These are phyloP conservation scores for Populus davidiana DNA, from an alignment of 345 rosid genomes.

Conservation along the genomic window DNA sequence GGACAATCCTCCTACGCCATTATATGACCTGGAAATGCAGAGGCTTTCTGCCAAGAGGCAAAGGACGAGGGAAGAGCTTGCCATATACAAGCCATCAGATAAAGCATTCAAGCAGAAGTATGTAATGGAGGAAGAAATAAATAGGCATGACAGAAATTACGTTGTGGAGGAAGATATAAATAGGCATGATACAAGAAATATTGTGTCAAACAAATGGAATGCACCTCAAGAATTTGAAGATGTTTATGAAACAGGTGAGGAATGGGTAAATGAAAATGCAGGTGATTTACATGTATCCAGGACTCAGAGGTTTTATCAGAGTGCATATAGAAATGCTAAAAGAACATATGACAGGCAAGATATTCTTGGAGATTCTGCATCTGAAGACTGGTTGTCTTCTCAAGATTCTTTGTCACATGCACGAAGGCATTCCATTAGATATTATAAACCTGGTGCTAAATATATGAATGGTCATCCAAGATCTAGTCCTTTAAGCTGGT, in stretches of 20 bases:
- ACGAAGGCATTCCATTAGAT: slow-evolving; percentile 30
- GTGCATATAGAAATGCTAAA: slow-evolving; percentile 33
- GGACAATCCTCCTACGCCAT: slow-evolving; percentile 20
- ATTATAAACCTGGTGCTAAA: slow-evolving; percentile 34
- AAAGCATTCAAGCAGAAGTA: slow-evolving; percentile 34
- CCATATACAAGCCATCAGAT: slow-evolving; percentile 26
- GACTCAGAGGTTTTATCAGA: slow-evolving; percentile 25
- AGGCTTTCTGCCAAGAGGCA: slow-evolving; percentile 32
- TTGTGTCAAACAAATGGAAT: slow-evolving; percentile 33
- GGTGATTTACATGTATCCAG: slow-evolving; percentile 24
- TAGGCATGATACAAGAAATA: slow-evolving; percentile 28
- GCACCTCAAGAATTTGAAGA: slow-evolving; percentile 33
- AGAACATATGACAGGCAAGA: slow-evolving; percentile 32
- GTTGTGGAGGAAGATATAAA: slow-evolving; percentile 24
- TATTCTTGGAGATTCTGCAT: slow-evolving; percentile 25
- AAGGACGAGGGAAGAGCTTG: slow-evolving; percentile 38
- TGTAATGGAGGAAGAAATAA: slow-evolving; percentile 24
- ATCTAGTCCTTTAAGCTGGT: slow-evolving; percentile 28
- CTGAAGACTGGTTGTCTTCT: slow-evolving; percentile 32
- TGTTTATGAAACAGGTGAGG: slow-evolving; percentile 35
- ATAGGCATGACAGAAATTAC: slow-evolving; percentile 32
- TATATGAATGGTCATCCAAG: slow-evolving; percentile 30
- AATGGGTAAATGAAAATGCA: slow-evolving; percentile 39
- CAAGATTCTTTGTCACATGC: slow-evolving; percentile 34
- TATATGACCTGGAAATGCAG: slow-evolving; percentile 24